Percentiles rank a stretch among this genome's conserved stretches.
These are phyloP conservation scores for Beauveria medogensis DNA, from an alignment of 2,329 filamentous ascomycete species.

Conservation along the genomic window DNA sequence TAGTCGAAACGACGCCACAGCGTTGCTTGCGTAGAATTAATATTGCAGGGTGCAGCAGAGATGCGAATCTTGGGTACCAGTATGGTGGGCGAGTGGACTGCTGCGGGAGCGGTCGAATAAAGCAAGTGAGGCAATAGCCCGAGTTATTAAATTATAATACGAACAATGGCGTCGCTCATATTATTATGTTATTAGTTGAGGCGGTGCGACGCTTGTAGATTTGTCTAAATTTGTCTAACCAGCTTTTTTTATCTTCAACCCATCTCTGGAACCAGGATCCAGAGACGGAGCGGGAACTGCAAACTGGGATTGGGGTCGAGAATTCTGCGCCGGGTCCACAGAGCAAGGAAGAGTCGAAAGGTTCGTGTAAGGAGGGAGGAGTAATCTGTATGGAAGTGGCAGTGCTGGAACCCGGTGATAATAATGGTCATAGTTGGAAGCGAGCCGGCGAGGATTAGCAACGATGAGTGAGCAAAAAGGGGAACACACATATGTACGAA, in stretches of 20 bases:
- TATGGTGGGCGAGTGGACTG: neutral
- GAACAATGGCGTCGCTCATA: too few species aligned
- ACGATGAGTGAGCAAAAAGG: too few species aligned
- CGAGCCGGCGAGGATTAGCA: too few species aligned
- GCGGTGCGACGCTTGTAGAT: neutral
- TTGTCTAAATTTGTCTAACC: neutral
- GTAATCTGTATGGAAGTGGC: neutral
- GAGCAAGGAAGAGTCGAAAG: neutral
- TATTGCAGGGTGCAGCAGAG: conserved; percentile 1
- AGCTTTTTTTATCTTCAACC: neutral
- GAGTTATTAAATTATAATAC: neutral
- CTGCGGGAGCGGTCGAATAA: too few species aligned
- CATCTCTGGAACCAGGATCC: neutral
- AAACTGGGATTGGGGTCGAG: neutral
- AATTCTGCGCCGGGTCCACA: neutral
- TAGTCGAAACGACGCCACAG: conserved; percentile 5
- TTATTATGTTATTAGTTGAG: neutral
- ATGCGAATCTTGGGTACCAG: neutral
- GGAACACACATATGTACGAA: too few species aligned
- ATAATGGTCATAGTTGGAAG: neutral
- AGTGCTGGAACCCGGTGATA: neutral
- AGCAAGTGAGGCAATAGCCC: neutral
- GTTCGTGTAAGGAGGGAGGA: neutral
- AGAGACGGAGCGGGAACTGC: neutral
- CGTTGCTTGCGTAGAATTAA: neutral